Conservation (phyloP, 2,329 filamentous ascomycete genomes). For the Tricladium varicosporioides region DNA sequence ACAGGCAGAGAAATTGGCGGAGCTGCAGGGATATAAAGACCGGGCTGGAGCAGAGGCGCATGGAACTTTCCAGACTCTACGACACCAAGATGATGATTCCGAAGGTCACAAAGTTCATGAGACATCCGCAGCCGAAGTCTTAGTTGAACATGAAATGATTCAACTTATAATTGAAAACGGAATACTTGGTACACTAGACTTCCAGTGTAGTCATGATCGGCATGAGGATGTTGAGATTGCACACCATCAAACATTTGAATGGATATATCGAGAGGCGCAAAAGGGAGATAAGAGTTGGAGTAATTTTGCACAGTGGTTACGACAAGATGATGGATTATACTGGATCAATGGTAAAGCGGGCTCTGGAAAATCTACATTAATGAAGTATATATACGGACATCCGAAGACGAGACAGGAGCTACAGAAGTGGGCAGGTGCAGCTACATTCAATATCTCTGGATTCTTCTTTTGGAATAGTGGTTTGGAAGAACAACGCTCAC, state of each 20-base stretch:
- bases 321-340: conserved; percentile 4
- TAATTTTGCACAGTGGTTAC: conserved; percentile 14
- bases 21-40: conserved; percentile 2
- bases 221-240: conserved; percentile 7
- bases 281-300: not conserved
- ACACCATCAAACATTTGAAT: conserved; percentile 5
- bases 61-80: not conserved
- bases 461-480: conserved; percentile 48
- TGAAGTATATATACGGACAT: conserved; percentile 10
- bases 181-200: conserved; percentile 5
- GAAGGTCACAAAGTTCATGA: not conserved
- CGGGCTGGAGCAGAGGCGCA: not conserved
- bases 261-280: not conserved
- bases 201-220: not conserved
- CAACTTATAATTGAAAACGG: conserved; percentile 7
- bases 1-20: conserved; percentile 2
- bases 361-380: conserved; percentile 16
- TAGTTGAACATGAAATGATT: conserved; percentile 6
- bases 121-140: not conserved
- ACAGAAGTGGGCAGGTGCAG: conserved; percentile 28
- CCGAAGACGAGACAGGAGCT: conserved; percentile 11
- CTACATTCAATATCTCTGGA: conserved; percentile 31
- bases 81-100: not conserved
- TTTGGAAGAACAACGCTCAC: conserved; percentile 22
- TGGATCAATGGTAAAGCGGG: conserved; percentile 22